Percentiles rank a stretch among this genome's conserved stretches.
phyloP scores from a whole-genome alignment of 306 rosid genomes.

The Hippophae gyantsensis region DNA sequence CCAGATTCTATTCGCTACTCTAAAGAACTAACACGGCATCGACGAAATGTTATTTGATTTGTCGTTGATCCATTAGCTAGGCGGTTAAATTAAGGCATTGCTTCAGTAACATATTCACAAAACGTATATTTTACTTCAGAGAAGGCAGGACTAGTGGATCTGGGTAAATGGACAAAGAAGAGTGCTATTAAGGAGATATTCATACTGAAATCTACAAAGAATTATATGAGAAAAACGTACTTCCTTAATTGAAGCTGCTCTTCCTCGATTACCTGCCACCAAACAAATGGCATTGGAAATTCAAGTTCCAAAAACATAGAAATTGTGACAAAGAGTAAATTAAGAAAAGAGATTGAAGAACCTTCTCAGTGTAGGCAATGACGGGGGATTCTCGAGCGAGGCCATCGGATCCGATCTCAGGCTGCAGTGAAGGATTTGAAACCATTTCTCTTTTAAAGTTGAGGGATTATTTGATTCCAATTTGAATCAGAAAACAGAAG shows the following conservation, averaged over 20 bases:
- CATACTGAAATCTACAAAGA: background rate
- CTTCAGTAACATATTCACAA: too few relatives aligned
- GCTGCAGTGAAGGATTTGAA: constrained; percentile 31
- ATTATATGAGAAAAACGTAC: constrained; percentile 27
- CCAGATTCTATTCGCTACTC: too few relatives aligned
- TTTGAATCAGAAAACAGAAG: constrained; percentile 8
- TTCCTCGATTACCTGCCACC: constrained; percentile 64
- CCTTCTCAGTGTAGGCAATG: constrained; percentile 87
- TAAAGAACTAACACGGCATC: too few relatives aligned
- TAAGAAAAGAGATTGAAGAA: constrained; percentile 10
- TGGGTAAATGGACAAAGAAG: background rate
- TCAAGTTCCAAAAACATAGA: background rate
- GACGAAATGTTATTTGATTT: too few relatives aligned
- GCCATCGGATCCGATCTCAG: constrained; percentile 93
- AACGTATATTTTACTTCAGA: too few relatives aligned
- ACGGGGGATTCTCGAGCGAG: constrained; percentile 65
- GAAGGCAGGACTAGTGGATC: background rate
- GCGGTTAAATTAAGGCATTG: too few relatives aligned
- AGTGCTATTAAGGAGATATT: too few relatives aligned
- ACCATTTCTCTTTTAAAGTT: constrained; percentile 30
- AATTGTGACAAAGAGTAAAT: background rate
- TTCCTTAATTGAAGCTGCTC: constrained; percentile 69
- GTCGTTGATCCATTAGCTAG: too few relatives aligned
- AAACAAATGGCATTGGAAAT: constrained; percentile 1
- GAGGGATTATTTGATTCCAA: background rate